Base-by-base conservation (phyloP, 2,329 filamentous ascomycete genomes). In the Davidsoniella eucalypti region DNA sequence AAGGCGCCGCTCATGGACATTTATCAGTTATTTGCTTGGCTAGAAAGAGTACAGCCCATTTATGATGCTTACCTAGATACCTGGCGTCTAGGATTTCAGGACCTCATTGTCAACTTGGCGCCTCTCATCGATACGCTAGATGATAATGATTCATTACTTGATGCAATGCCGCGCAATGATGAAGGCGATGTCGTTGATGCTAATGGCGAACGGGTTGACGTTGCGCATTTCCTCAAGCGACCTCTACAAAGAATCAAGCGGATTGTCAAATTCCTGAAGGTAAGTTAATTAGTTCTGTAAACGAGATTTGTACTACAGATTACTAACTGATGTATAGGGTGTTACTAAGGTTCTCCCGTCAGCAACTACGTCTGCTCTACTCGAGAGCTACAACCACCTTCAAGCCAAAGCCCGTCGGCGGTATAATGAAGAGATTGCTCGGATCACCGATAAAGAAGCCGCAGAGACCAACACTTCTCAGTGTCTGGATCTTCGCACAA, bases 31-130 rank as follows among this genome's bases (percentile, higher is more conserved):
- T 69, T 93, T 8, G 73, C 72, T 39, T 98, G 92, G 92, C 83
- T 88, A 2, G 77, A 87, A 51, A 78, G 76, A 17, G 80, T 86
- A 0, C 77, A 84, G 43, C 78, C 80, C 50, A 75, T 90, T 8
- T 98, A 98, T 61, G 72, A 79, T 54, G 81, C 86, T 59, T 98
- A 96, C 61, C 72, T 96, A 29, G 78, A 79, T 59, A 80, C 83
- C 6, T 98, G 92, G 92, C 76, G 87, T 26, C 73, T 96, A 44
- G 92, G 92, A 0, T 98, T 96, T 63, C 84, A 94, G 59, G 88
- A 94, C 61, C 78, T 98, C 17, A 80, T 96, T 46, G 86, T 98
- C 58, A 96, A 94, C 61, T 76, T 96, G 33, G 87, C 87, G 1
- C 84, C 87, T 6, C 76, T 78, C 4, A 65, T 67, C 1, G 67